Conservation (phyloP, 495 filamentous ascomycete genomes). For the Xylaria acuta region DNA sequence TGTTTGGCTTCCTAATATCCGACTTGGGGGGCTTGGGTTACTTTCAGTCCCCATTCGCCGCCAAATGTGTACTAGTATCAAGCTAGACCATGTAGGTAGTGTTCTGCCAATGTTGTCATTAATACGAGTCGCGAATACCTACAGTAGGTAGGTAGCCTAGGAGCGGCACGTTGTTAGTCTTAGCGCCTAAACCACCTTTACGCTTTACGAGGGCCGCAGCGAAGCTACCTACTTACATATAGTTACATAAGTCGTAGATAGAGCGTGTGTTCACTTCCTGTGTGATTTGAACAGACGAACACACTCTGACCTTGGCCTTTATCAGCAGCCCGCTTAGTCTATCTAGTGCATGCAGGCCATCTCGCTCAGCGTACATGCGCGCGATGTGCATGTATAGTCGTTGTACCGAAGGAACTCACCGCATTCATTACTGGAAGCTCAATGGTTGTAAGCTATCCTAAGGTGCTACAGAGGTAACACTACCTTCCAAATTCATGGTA, state of each 20-base stretch:
- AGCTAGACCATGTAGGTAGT: neutral
- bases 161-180: constrained; percentile 1
- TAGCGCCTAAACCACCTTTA: neutral
- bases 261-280: neutral
- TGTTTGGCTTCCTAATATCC: neutral
- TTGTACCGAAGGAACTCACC: neutral
- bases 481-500: neutral
- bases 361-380: neutral
- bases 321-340: neutral
- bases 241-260: neutral
- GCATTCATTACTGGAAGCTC: neutral
- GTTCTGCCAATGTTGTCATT: neutral
- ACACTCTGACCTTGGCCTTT: neutral
- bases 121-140: neutral
- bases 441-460: neutral
- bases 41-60: neutral
- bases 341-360: constrained; percentile 1
- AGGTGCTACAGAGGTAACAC: neutral
- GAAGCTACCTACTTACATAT: neutral
- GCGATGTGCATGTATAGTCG: neutral
- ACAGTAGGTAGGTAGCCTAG: neutral
- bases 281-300: neutral
- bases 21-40: neutral
- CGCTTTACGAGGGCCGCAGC: neutral
- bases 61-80: neutral